These are phyloP conservation scores for Akanthomyces uredinophilus DNA, from an alignment of 2,329 filamentous ascomycete species.

Conservation along the genomic window DNA sequence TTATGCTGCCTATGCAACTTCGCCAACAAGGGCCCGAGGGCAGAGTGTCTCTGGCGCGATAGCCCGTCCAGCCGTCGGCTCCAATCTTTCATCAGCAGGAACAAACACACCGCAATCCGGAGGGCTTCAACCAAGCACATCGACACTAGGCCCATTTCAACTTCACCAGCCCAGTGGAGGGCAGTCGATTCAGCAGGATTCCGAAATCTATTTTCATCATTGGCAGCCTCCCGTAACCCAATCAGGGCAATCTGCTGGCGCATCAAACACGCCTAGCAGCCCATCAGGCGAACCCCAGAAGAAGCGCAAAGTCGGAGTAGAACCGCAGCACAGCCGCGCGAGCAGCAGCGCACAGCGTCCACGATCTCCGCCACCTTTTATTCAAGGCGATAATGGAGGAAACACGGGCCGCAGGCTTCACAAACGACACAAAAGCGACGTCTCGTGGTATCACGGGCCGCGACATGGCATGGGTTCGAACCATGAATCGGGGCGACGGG, in stretches of 20 bases:
- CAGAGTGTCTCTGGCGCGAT: constrained; percentile 41
- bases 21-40: constrained; percentile 45
- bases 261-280: constrained; percentile 63
- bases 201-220: constrained; percentile 81
- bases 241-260: constrained; percentile 41
- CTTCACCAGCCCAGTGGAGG: constrained; percentile 7
- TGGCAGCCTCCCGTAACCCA: constrained; percentile 78
- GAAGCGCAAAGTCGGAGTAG: constrained; percentile 66
- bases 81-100: constrained; percentile 40
- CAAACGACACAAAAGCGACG: constrained; percentile 33
- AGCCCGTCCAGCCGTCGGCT: constrained; percentile 32
- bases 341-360: constrained; percentile 23
- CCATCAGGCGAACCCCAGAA: constrained; percentile 75
- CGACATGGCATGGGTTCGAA: constrained; percentile 18
- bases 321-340: constrained; percentile 35
- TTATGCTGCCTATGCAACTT: constrained; percentile 43
- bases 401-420: constrained; percentile 23
- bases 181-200: constrained; percentile 51
- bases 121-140: constrained; percentile 29
- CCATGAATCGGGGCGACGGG: neutral
- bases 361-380: constrained; percentile 30
- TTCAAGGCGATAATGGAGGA: constrained; percentile 25
- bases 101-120: constrained; percentile 38
- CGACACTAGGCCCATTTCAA: constrained; percentile 8
- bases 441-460: constrained; percentile 30